Conservation (phyloP, 331 rosid species). For the Erythrophleum ivorense region DNA sequence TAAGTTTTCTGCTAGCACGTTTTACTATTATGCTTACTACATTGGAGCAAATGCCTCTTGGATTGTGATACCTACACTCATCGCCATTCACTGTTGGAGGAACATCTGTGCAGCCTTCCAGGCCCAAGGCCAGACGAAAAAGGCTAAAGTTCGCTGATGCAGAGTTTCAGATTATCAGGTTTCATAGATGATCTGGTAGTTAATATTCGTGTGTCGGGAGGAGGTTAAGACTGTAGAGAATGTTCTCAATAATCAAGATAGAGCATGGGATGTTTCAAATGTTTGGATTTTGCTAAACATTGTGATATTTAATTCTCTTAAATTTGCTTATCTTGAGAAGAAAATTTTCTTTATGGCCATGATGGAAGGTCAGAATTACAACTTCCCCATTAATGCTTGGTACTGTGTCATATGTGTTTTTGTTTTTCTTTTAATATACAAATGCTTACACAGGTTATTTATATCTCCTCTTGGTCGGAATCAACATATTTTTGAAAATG, state of each 20-base stretch:
- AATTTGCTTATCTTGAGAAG: not conserved
- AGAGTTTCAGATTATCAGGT: constrained; percentile 1
- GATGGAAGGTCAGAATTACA: not conserved
- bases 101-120: constrained; percentile 63
- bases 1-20: constrained; percentile 62
- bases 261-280: not conserved
- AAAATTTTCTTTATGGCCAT: not conserved
- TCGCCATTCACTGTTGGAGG: constrained; percentile 76
- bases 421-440: not conserved
- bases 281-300: not conserved
- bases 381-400: not conserved
- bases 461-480: not conserved
- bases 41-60: constrained; percentile 74
- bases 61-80: constrained; percentile 75
- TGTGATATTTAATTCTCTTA: not conserved
- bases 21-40: constrained; percentile 78
- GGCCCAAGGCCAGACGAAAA: constrained; percentile 60
- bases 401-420: not conserved
- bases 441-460: not conserved
- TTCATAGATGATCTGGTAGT: not conserved
- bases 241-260: not conserved
- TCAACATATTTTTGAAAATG: not conserved
- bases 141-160: constrained; percentile 67
- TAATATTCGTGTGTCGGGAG: constrained; percentile 8
- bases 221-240: constrained; percentile 12